Percentiles rank a stretch among this genome's conserved stretches.
phyloP scores from a whole-genome alignment of 2,329 filamentous ascomycete species.

The Colletotrichum sp. region DNA sequence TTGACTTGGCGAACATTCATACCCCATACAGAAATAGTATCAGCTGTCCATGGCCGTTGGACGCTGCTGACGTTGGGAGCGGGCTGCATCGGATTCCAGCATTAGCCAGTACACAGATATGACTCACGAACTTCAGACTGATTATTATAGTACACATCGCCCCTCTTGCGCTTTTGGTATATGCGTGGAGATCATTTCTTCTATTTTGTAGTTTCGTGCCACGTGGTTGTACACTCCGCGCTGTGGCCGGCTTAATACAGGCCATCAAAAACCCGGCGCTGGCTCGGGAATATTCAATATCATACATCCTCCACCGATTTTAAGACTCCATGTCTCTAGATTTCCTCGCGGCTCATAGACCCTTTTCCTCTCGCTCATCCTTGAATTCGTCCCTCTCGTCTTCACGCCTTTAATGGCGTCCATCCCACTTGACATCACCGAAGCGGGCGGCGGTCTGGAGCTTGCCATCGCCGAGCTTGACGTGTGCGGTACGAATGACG shows the following conservation, averaged over 20 bases:
- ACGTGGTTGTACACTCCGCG: conserved; percentile 11
- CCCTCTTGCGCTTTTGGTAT: neutral
- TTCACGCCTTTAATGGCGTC: neutral
- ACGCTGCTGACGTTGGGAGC: neutral
- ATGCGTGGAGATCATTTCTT: neutral
- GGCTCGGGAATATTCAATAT: neutral
- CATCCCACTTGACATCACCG: conserved; percentile 54
- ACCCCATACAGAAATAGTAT: neutral
- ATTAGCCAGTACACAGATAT: conserved; percentile 12
- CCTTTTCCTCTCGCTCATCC: neutral
- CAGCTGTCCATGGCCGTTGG: neutral
- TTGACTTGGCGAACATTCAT: neutral
- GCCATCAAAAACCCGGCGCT: neutral
- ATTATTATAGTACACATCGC: neutral
- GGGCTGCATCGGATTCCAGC: conserved; percentile 11
- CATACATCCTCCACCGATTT: conserved; percentile 8
- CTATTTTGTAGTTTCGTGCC: conserved; percentile 3
- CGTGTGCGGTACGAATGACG: conserved; percentile 85
- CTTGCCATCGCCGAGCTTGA: conserved; percentile 78
- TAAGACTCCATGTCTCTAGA: neutral
- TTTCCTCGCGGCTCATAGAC: neutral
- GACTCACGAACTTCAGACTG: neutral
- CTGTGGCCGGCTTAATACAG: neutral
- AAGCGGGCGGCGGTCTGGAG: conserved; percentile 56
- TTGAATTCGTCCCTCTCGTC: neutral